Evolutionary conservation across 1,284 basidiomycete genomes (phyloP).

Genomic region (Marasmius fiardii): DNA sequence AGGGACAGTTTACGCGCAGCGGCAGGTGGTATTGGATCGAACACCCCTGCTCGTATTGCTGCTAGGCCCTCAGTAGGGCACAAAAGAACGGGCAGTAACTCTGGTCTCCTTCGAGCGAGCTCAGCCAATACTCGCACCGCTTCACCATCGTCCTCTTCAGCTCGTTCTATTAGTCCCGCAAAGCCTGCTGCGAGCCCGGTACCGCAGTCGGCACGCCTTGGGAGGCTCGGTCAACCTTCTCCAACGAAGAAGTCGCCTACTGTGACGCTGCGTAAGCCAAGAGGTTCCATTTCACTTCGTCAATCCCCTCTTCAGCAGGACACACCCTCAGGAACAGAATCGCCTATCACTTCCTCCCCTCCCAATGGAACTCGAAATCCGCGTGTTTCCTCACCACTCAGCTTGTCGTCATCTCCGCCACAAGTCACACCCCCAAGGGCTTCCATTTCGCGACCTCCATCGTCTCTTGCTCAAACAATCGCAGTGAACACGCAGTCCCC

Average conservation of each 20-base stretch:
- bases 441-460: slow-evolving; percentile 34
- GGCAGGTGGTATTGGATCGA: not conserved
- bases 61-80: slow-evolving; percentile 30
- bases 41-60: slow-evolving; percentile 2
- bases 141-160: slow-evolving; percentile 31
- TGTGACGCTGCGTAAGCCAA: slow-evolving; percentile 28
- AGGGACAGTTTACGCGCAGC: slow-evolving; percentile 31
- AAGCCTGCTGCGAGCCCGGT: slow-evolving; percentile 25
- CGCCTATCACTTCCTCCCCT: not conserved
- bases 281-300: slow-evolving; percentile 31
- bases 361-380: slow-evolving; percentile 12
- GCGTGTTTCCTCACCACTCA: slow-evolving; percentile 34
- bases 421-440: slow-evolving; percentile 8
- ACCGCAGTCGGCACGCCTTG: slow-evolving; percentile 18
- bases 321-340: slow-evolving; percentile 13
- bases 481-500: slow-evolving; percentile 19
- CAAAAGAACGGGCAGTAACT: slow-evolving; percentile 37
- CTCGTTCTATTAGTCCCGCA: slow-evolving; percentile 43
- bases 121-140: slow-evolving; percentile 34
- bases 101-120: slow-evolving; percentile 31
- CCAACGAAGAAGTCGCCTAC: slow-evolving; percentile 34
- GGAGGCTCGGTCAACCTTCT: slow-evolving; percentile 29
- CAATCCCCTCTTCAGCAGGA: slow-evolving; percentile 29
- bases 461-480: slow-evolving; percentile 18
- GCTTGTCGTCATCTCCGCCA: slow-evolving; percentile 20